Conservation (phyloP, 108 stramenopile species). For the Mediolabrus comicus region DNA sequence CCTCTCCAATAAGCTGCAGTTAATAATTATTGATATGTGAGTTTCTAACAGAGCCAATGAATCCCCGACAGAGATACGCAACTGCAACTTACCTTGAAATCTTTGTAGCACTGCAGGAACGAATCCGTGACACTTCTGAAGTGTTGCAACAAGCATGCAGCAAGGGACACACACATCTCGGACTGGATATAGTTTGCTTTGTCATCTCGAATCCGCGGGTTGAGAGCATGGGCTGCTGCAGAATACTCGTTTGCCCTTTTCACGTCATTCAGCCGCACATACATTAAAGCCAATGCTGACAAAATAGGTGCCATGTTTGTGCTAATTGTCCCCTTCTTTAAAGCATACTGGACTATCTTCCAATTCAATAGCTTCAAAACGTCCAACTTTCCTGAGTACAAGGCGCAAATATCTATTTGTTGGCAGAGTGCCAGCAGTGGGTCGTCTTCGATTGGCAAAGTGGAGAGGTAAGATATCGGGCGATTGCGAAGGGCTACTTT, state of each 20-base stretch:
- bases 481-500: slow-evolving; percentile 7
- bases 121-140: slow-evolving; percentile 11
- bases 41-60: too few relatives aligned
- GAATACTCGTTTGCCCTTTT: slow-evolving; percentile 19
- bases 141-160: neutral
- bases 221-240: neutral
- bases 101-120: slow-evolving; percentile 5
- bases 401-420: neutral
- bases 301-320: slow-evolving; percentile 17
- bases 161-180: neutral
- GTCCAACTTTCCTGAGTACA: slow-evolving; percentile 5
- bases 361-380: slow-evolving; percentile 1
- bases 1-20: slow-evolving; percentile 4
- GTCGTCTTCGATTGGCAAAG: neutral
- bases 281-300: neutral
- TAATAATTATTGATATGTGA: neutral
- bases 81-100: neutral
- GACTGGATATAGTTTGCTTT: neutral
- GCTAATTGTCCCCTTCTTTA: slow-evolving; percentile 15
- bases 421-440: slow-evolving; percentile 3
- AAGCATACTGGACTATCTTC: slow-evolving; percentile 2
- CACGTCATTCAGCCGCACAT: neutral
- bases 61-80: neutral
- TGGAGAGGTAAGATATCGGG: neutral
- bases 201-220: neutral